Evolutionary conservation across 176 grass and related monocot species (phyloP).

Genomic region (Oryza coarctata): DNA sequence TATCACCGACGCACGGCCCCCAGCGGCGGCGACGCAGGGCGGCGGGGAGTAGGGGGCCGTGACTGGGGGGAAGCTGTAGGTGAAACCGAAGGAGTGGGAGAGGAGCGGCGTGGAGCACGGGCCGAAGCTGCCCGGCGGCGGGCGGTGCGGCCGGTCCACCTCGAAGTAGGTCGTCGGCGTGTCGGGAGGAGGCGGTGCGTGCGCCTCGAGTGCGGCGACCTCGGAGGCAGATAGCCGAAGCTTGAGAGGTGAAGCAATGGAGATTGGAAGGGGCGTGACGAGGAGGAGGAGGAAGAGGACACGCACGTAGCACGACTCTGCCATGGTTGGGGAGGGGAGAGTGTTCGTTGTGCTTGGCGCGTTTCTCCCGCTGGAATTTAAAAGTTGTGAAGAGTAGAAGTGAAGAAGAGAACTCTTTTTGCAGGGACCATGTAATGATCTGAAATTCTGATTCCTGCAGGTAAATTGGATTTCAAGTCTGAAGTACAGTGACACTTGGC

Average conservation of each 20-base stretch:
- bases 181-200: background rate
- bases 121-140: conserved; percentile 43
- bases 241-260: conserved; percentile 30
- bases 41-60: conserved; percentile 51
- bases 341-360: conserved; percentile 23
- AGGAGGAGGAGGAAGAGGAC: conserved; percentile 24
- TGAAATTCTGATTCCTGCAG: background rate
- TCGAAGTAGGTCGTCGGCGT: conserved; percentile 55
- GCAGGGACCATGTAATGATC: conserved; percentile 11
- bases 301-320: background rate
- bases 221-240: conserved; percentile 49
- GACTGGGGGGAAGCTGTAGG: conserved; percentile 54
- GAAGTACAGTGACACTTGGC: conserved; percentile 17
- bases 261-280: background rate
- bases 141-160: conserved; percentile 59
- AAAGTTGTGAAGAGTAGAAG: conserved; percentile 35
- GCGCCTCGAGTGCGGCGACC: conserved; percentile 7
- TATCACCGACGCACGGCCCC: conserved; percentile 28
- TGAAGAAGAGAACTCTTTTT: conserved; percentile 20
- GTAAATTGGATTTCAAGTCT: conserved; percentile 37
- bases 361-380: conserved; percentile 34
- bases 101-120: conserved; percentile 60
- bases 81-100: conserved; percentile 61
- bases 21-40: conserved; percentile 32
- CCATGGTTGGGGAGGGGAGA: conserved; percentile 35